phyloP scores from a whole-genome alignment of 352 stramenopile genomes.

The Detonula confervacea region DNA sequence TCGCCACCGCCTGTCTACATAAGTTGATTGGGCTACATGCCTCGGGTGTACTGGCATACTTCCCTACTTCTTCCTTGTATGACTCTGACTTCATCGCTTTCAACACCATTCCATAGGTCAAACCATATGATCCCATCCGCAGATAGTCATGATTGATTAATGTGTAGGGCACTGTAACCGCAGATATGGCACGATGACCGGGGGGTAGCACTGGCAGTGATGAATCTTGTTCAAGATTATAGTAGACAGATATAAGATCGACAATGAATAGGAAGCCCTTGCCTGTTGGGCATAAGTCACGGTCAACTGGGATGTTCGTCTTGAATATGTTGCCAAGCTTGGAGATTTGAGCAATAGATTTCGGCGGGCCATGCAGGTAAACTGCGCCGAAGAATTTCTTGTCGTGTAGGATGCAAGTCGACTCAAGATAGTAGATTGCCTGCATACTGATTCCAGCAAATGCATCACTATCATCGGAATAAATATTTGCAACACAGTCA shows the following conservation, averaged over 20 bases:
- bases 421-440: constrained; percentile 18
- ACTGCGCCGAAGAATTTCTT: constrained; percentile 17
- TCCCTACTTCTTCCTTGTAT: constrained; percentile 18
- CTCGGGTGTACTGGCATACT: constrained; percentile 3
- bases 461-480: constrained; percentile 22
- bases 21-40: background rate
- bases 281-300: constrained; percentile 16
- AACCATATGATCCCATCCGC: constrained; percentile 3
- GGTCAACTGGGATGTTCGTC: constrained; percentile 14
- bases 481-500: constrained; percentile 6
- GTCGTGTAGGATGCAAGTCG: constrained; percentile 2
- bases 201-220: background rate
- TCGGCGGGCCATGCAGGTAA: constrained; percentile 9
- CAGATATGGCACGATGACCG: constrained; percentile 7
- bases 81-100: constrained; percentile 8
- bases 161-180: constrained; percentile 6
- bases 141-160: constrained; percentile 22
- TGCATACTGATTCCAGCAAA: constrained; percentile 19
- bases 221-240: constrained; percentile 4
- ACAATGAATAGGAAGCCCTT: constrained; percentile 18
- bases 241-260: constrained; percentile 14
- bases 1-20: background rate
- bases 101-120: constrained; percentile 10
- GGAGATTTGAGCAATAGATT: constrained; percentile 5
- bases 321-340: constrained; percentile 22